Evolutionary conservation across 495 filamentous ascomycete species (phyloP).

Genomic region (Haplographium delicatum): DNA sequence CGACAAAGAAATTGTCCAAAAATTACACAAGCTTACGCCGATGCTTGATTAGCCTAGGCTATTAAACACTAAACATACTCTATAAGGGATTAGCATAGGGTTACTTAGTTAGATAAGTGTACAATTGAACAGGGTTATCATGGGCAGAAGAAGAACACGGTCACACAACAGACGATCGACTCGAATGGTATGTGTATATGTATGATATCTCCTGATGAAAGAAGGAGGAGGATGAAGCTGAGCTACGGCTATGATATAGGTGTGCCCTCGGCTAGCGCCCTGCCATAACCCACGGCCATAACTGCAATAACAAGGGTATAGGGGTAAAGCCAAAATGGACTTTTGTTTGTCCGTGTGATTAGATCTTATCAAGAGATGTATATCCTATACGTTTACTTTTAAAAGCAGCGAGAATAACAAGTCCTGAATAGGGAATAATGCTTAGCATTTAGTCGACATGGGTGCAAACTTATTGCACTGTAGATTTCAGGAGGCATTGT

Average conservation of each 20-base stretch:
- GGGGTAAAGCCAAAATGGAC: neutral
- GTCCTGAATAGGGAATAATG: conserved; percentile 3
- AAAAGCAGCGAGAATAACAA: too few species aligned
- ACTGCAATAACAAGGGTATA: too few species aligned
- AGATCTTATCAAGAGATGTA: neutral
- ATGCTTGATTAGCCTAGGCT: neutral
- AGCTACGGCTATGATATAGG: too few species aligned
- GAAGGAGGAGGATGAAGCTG: too few species aligned
- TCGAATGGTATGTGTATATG: too few species aligned
- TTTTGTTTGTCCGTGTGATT: neutral
- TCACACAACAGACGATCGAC: too few species aligned
- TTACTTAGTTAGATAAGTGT: neutral
- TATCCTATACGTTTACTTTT: neutral
- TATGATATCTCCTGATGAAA: too few species aligned
- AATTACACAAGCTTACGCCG: neutral
- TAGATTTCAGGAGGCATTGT: neutral
- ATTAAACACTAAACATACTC: neutral
- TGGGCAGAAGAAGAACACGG: too few species aligned
- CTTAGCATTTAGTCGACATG: conserved; percentile 3
- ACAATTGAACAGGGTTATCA: neutral
- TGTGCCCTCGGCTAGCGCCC: too few species aligned
- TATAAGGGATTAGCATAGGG: neutral
- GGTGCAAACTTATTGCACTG: too few species aligned
- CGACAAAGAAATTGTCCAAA: neutral
- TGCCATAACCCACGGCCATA: too few species aligned